Base-by-base conservation (phyloP, 139 green algal species). In the Ostreobium quekettii region DNA sequence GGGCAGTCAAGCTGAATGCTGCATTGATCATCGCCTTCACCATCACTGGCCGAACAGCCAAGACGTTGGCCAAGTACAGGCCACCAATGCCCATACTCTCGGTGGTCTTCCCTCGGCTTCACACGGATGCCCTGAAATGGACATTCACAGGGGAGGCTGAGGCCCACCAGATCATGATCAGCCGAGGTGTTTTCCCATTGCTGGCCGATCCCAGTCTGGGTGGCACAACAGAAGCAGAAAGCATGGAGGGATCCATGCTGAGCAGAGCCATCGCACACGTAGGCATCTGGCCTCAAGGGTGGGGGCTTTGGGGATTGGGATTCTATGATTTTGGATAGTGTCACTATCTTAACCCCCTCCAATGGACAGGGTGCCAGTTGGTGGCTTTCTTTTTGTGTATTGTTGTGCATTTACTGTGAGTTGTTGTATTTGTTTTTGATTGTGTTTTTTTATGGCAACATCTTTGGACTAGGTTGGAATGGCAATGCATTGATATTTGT, bases 11-110 rank as follows among this genome's bases (percentile, higher is more conserved):
- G 82, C 86, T 93, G 71, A 66, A 82, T 3, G 90, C 90, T 0
- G 77, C 77, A 2, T 67, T 95, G 42, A 92, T 96, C 53, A 81
- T 96, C 4, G 87, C 87, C 22, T 92, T 93, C 78, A 87, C 86
- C 7, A 76, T 86, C 30, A 88, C 82, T 6, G 90, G 89, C 66
- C 77, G 83, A 69, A 95, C 87, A 22, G 85, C 85, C 0, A 74
- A 74, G 57, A 77, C 93, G 63, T 71, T 96, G 47, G 78, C 90
- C 66, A 96, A 96, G 81, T 74, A 74, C 48, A 74, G 63, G 58
- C 67, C 67, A 6, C 46, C 32, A 37, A 37, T 68, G 48, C 67
- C 67, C 48, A 67, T 74, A 24, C 49, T 74, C 29, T n/a, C 53
- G 29, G 53, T 62, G 7, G 53, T 62, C n/a, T 62, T 62, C 33